These are phyloP conservation scores for Globisporangium irregulare DNA, from an alignment of 352 stramenopile genomes.

Conservation along the genomic window DNA sequence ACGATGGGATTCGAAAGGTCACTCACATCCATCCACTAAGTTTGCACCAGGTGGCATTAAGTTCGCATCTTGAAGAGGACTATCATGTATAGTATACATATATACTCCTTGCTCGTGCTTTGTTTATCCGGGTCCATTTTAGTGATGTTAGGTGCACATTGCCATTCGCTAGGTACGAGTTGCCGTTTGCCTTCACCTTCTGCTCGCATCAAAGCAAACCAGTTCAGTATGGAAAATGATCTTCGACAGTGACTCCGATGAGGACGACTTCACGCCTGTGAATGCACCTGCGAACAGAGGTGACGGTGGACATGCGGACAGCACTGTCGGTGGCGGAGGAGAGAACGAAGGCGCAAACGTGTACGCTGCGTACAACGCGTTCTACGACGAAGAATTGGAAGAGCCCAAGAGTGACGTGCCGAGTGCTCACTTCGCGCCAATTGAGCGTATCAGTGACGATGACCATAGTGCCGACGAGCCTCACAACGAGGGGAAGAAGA, in stretches of 20 bases:
- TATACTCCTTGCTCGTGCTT: neutral
- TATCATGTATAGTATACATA: neutral
- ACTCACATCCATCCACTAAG: neutral
- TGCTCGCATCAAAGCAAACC: too few relatives aligned
- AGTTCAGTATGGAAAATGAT: neutral
- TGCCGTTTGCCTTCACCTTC: neutral
- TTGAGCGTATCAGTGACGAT: neutral
- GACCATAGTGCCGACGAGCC: neutral
- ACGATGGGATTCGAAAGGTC: slow-evolving; percentile 4
- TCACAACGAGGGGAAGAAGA: neutral
- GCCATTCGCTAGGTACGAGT: neutral
- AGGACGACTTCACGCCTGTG: neutral
- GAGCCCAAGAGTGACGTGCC: neutral
- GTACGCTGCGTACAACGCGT: slow-evolving; percentile 18
- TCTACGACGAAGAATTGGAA: slow-evolving; percentile 20
- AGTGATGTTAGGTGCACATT: neutral
- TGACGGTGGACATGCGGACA: neutral
- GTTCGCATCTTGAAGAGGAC: neutral
- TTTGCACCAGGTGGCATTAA: neutral
- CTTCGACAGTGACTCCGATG: slow-evolving; percentile 11
- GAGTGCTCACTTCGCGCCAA: neutral
- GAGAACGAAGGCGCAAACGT: neutral
- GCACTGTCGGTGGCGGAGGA: neutral
- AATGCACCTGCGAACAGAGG: too few relatives aligned
- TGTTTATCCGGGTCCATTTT: neutral